Conservation (phyloP, 768 basidiomycete species). For the Xerocomellus dryophilus region DNA sequence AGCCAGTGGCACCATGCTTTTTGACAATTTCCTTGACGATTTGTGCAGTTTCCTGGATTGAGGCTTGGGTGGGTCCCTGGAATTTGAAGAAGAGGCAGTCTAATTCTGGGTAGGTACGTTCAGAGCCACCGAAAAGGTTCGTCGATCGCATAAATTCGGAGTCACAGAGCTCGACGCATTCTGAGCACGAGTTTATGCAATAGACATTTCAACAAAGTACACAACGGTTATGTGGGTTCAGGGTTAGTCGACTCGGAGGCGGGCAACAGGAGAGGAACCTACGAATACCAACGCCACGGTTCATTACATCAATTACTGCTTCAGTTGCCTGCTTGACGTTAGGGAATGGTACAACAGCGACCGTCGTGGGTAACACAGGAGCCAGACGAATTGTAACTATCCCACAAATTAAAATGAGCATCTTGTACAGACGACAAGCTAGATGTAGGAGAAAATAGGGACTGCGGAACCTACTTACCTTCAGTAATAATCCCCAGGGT, state of each 20-base stretch:
- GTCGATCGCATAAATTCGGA: conserved; percentile 62
- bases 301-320: conserved; percentile 70
- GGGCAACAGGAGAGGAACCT: conserved; percentile 26
- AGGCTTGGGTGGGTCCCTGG: conserved; percentile 61
- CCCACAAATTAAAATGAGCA: not conserved
- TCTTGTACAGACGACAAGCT: not conserved
- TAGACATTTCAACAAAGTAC: not conserved
- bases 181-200: conserved; percentile 32
- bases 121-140: conserved; percentile 53
- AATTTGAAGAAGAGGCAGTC: conserved; percentile 88
- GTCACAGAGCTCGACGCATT: conserved; percentile 85
- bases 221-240: not conserved
- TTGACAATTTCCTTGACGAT: conserved; percentile 56
- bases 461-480: conserved; percentile 37
- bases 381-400: conserved; percentile 78
- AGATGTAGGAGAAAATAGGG: not conserved
- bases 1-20: conserved; percentile 65
- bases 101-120: conserved; percentile 53
- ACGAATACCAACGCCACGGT: conserved; percentile 76
- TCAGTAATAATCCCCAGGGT: conserved; percentile 90
- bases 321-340: conserved; percentile 69
- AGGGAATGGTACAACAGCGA: conserved; percentile 81
- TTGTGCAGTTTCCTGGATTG: conserved; percentile 59
- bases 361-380: conserved; percentile 76
- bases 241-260: not conserved